phyloP scores from a whole-genome alignment of 2,329 filamentous ascomycete species.

The Magnaporthiopsis poae region DNA sequence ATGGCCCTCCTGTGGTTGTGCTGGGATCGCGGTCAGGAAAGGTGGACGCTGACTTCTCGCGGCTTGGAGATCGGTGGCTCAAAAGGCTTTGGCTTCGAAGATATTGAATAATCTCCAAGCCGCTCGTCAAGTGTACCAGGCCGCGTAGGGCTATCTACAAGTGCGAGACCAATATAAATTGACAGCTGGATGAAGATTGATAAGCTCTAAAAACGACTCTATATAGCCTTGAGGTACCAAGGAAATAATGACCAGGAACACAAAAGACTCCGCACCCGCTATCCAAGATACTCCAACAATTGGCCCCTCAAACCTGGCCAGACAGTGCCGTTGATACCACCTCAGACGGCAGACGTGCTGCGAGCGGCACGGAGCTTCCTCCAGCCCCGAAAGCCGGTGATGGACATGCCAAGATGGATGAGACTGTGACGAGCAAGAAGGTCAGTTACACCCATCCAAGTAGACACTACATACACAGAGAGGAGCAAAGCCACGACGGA shows the following conservation, averaged over 20 bases:
- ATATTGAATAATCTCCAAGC: conserved; percentile 33
- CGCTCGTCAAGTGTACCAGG: conserved; percentile 38
- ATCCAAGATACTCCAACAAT: too few relatives aligned
- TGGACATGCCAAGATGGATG: not conserved
- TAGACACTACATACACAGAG: not conserved
- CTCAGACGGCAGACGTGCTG: not conserved
- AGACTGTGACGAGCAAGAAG: not conserved
- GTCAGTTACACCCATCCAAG: not conserved
- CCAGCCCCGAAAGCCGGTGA: not conserved
- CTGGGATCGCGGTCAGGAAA: conserved; percentile 34
- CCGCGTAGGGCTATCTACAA: conserved; percentile 45
- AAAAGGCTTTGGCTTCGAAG: conserved; percentile 35
- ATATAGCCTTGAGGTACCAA: too few relatives aligned
- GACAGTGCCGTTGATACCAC: not conserved
- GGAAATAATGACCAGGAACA: too few relatives aligned
- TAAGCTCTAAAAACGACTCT: too few relatives aligned
- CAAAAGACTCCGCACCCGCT: too few relatives aligned
- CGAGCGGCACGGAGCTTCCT: not conserved
- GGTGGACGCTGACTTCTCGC: conserved; percentile 33
- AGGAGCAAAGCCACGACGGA: not conserved
- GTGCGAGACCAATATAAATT: conserved; percentile 18
- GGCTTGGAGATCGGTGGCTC: conserved; percentile 43
- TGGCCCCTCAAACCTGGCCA: too few relatives aligned
- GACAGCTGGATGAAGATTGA: too few relatives aligned
- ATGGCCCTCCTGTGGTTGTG: conserved; percentile 41